Base-by-base conservation (phyloP, 441 rosid genomes). In the Omphalea diandra region DNA sequence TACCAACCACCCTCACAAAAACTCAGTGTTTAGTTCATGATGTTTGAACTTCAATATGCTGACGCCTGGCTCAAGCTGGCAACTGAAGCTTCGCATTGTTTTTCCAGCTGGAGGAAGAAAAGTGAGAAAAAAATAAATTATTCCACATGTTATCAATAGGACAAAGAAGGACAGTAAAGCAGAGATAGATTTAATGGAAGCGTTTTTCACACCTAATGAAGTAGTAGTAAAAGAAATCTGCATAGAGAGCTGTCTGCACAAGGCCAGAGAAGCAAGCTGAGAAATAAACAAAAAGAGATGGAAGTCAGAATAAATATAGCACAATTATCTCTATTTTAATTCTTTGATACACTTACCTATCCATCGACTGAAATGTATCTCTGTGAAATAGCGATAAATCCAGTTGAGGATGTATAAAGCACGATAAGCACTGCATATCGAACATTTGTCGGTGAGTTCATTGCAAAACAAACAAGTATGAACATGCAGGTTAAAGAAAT, bases 221-320 rank as follows among this genome's bases (percentile, higher is more conserved):
- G 80, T 91, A 94, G 82, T 86, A 94, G 79, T 94, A 94, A 82
- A 94, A 94, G 89, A 94, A 91, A 78, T 94, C 97, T 1, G 90
- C 96, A 47, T 94, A 91, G 15, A 94, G 88, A 65, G 86, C 96
- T 58, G 95, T 94, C 70, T 94, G 98, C 77, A 91, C 74, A 50
- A 94, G 78, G 68, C 96, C 98, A 20, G 97, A 88, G 46, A 88
- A 35, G 40, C 96, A 91, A 68, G 97, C 98, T 94, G 91, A 75
- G 31, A 72, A 36, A 79, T 32, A 64, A 63, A 41, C 53, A 68
- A 35, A 38, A 63, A 6, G 43, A 20, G 2, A 47, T 40, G 63
- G 31, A 62, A 27, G 64, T 73, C 36, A 74, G 69, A 67, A 41
- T 14, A 54, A 7, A 57, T 17, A 36, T 14, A 57, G 65, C 52